Base-by-base conservation (phyloP, 202 grass and related monocot genomes). In the Cymbopogon flexuosus region DNA sequence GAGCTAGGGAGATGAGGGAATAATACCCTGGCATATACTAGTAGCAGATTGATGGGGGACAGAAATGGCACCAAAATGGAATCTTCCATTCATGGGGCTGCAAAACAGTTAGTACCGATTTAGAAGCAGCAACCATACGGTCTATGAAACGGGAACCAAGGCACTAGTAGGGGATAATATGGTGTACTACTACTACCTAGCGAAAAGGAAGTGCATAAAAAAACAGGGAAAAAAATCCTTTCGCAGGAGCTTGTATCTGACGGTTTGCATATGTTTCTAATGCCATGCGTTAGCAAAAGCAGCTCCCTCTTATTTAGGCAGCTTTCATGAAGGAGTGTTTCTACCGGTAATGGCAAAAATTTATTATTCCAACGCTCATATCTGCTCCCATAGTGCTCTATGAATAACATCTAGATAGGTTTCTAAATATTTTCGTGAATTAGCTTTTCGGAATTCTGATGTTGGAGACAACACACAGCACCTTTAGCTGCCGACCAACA, bases 11-110 rank as follows among this genome's bases (percentile, higher is more conserved):
- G 15, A 56, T 5, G 34, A 56, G 29, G 31, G 72, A 72, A 85
- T 81, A 21, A 85, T 85, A 23, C 82, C 18, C 11, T 77, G 72
- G 87, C 73, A 78, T 83, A 58, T 57, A 43, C 10, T 43, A 10
- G 63, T 65, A 54, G 36, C 77, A 60, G 18, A 46, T 67, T 67
- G 58, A 76, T 10, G 65, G 65, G 43, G 72, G 64, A 15, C 76
- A 54, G 22, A 70, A 84, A 80, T 8, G 63, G 82, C 19, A 85
- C 46, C 71, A 7, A 19, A 49, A 49, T n/a, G 66, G 78, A 78
- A 82, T 89, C 78, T 81, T 78, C 72, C 22, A 69, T 69, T 58
- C 59, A 2, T 57, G 27, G 33, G 70, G 72, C 31, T 81, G 64
- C 45, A 66, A 89, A 71, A 81, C 21, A 13, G 35, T 78, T 35